Evolutionary conservation across 164 flowering plant genomes (phyloP).

Genomic region (Nymphaea thermarum): DNA sequence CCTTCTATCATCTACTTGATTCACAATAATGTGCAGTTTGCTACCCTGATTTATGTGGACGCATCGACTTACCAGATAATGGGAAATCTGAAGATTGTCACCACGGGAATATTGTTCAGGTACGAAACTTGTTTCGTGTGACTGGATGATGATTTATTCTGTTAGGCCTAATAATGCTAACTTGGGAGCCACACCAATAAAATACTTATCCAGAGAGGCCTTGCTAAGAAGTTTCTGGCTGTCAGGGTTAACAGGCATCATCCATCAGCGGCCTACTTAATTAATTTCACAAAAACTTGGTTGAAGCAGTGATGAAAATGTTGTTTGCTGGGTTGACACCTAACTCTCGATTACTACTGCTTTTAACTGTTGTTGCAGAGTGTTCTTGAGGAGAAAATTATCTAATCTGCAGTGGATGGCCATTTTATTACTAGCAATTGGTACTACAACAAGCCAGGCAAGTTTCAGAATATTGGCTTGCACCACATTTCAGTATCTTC

Average conservation of each 20-base stretch:
- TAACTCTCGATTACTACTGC: not conserved
- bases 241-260: too few relatives aligned
- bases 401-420: slow-evolving; percentile 97
- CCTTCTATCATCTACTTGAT: slow-evolving; percentile 85
- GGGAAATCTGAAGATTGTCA: slow-evolving; percentile 94
- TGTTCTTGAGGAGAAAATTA: slow-evolving; percentile 71
- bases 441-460: slow-evolving; percentile 99
- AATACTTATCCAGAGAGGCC: too few relatives aligned
- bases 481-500: not conserved
- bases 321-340: too few relatives aligned
- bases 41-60: slow-evolving; percentile 85
- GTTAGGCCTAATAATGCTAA: not conserved
- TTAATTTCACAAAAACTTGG: too few relatives aligned
- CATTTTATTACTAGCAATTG: slow-evolving; percentile 77
- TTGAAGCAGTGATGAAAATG: too few relatives aligned
- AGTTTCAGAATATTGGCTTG: not conserved
- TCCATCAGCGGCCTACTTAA: too few relatives aligned
- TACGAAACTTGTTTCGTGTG: slow-evolving; percentile 11
- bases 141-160: not conserved
- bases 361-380: slow-evolving; percentile 27
- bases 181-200: too few relatives aligned
- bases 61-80: slow-evolving; percentile 96
- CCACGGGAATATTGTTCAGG: slow-evolving; percentile 95
- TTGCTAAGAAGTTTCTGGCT: too few relatives aligned
- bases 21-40: slow-evolving; percentile 96